These are phyloP conservation scores for Salix exigua DNA, from an alignment of 345 rosid genomes.

Conservation along the genomic window DNA sequence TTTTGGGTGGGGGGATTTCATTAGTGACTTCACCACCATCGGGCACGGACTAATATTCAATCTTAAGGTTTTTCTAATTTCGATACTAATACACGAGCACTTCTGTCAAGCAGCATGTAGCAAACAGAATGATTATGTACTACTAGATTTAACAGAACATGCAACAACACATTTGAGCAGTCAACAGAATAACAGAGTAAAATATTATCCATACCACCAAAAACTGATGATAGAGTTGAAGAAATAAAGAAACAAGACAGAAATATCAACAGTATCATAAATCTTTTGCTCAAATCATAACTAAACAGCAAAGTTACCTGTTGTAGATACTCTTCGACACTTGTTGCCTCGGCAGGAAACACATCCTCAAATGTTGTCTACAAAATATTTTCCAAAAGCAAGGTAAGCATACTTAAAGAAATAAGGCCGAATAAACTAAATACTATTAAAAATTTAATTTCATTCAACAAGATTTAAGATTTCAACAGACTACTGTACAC, in stretches of 20 bases:
- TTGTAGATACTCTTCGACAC: conserved; percentile 90
- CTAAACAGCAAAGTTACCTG: conserved; percentile 52
- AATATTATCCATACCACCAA: not conserved
- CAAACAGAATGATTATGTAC: not conserved
- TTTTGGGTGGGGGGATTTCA: too few species aligned
- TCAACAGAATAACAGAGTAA: not conserved
- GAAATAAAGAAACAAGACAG: not conserved
- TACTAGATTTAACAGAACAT: not conserved
- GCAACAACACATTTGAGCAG: not conserved
- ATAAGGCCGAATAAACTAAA: not conserved
- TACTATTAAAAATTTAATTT: not conserved
- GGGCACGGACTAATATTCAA: too few species aligned
- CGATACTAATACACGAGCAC: not conserved
- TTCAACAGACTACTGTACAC: not conserved
- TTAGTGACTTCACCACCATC: too few species aligned
- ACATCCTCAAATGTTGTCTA: conserved; percentile 97
- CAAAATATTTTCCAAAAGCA: conserved; percentile 5
- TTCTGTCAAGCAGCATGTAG: not conserved
- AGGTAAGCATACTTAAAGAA: conserved; percentile 2
- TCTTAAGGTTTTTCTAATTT: not conserved
- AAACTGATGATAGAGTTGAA: not conserved
- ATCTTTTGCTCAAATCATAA: not conserved
- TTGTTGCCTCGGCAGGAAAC: conserved; percentile 92
- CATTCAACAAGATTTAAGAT: not conserved
- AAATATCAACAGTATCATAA: not conserved